These are phyloP conservation scores for Ustulina deusta DNA, from an alignment of 2,329 filamentous ascomycete genomes.

Conservation along the genomic window DNA sequence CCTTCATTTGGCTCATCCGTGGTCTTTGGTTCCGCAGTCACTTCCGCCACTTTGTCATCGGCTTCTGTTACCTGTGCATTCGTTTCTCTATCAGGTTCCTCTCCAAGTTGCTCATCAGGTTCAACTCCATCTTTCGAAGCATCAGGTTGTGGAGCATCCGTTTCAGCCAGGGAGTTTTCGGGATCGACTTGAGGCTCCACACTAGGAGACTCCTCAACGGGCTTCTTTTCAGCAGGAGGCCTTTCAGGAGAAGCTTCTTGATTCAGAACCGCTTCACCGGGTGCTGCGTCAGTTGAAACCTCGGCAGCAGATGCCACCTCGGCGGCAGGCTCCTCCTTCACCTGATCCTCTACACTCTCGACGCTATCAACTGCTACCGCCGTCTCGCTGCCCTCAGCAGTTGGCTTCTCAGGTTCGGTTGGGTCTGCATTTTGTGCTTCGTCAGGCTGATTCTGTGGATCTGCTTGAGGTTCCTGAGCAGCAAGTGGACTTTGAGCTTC, in stretches of 20 bases:
- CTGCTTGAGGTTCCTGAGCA: slow-evolving; percentile 12
- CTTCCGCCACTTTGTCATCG: neutral
- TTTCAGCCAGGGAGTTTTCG: neutral
- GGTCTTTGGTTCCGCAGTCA: neutral
- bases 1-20: slow-evolving; percentile 19
- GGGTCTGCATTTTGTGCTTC: slow-evolving; percentile 1
- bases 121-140: slow-evolving; percentile 36
- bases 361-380: neutral
- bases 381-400: slow-evolving; percentile 1
- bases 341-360: slow-evolving; percentile 1
- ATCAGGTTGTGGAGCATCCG: slow-evolving; percentile 18
- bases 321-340: slow-evolving; percentile 7
- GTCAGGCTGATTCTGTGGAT: slow-evolving; percentile 4
- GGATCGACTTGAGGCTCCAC: slow-evolving; percentile 2
- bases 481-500: slow-evolving; percentile 12
- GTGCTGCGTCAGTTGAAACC: slow-evolving; percentile 6
- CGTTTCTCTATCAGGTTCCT: slow-evolving; percentile 26
- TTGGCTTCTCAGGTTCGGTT: slow-evolving; percentile 15
- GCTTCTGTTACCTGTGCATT: neutral
- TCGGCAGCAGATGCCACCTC: slow-evolving; percentile 3
- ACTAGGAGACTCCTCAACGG: slow-evolving; percentile 3
- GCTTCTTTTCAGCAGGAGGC: neutral
- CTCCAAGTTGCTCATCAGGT: slow-evolving; percentile 25
- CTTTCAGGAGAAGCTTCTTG: neutral
- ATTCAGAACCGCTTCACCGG: neutral